Conservation (phyloP, 2,329 filamentous ascomycete species). For the Oidium heveae region DNA sequence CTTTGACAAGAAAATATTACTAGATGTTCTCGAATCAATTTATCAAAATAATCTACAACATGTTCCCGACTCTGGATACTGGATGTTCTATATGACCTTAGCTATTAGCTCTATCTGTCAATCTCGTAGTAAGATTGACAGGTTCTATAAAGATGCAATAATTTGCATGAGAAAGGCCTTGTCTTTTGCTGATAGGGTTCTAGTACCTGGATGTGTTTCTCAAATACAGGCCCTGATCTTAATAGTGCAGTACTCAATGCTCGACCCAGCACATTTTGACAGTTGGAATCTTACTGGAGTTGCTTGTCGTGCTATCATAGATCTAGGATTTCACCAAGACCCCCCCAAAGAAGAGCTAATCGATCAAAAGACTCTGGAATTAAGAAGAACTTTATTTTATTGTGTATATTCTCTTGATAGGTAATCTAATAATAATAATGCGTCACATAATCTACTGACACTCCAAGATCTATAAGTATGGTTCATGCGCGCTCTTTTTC, state of each 20-base stretch:
- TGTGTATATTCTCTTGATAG: constrained; percentile 76
- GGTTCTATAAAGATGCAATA: constrained; percentile 31
- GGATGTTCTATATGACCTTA: constrained; percentile 71
- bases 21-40: constrained; percentile 54
- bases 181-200: constrained; percentile 52
- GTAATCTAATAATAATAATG: constrained; percentile 21
- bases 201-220: constrained; percentile 59
- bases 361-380: constrained; percentile 44
- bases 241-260: constrained; percentile 67
- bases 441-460: no score
- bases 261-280: constrained; percentile 78
- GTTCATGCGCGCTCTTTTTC: constrained; percentile 73
- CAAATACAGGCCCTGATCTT: constrained; percentile 76
- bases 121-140: constrained; percentile 42
- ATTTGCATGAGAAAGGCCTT: constrained; percentile 39
- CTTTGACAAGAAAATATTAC: constrained; percentile 56
- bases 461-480: constrained; percentile 53
- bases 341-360: constrained; percentile 44
- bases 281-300: constrained; percentile 87
- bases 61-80: constrained; percentile 46
- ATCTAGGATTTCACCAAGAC: constrained; percentile 83
- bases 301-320: constrained; percentile 64
- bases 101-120: constrained; percentile 56
- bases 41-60: constrained; percentile 42
- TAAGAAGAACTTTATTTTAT: constrained; percentile 66